Evolutionary conservation across 2,329 filamentous ascomycete species (phyloP).

Genomic region (Exophiala aquamarina): DNA sequence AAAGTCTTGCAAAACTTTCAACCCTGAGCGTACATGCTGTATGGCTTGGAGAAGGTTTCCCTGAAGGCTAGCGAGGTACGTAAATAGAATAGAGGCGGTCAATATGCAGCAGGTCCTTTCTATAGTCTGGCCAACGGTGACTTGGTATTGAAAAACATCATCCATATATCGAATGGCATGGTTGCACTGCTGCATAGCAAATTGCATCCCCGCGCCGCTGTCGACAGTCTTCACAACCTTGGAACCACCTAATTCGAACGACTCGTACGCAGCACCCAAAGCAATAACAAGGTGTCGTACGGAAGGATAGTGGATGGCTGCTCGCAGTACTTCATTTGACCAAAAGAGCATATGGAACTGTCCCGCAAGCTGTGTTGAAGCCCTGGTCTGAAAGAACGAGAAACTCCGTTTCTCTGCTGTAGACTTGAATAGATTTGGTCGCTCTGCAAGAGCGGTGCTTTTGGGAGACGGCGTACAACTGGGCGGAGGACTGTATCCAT

Average conservation of each 20-base stretch:
- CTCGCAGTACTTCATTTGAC: constrained; percentile 47
- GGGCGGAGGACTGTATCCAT: constrained; percentile 47
- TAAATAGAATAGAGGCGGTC: constrained; percentile 52
- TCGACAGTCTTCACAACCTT: constrained; percentile 6
- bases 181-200: constrained; percentile 50
- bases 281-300: constrained; percentile 53
- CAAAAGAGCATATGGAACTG: constrained; percentile 47
- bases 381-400: constrained; percentile 43
- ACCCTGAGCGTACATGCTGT: constrained; percentile 34
- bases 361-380: constrained; percentile 43
- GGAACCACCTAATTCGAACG: constrained; percentile 17
- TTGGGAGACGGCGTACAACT: constrained; percentile 22
- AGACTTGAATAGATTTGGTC: constrained; percentile 30
- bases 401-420: constrained; percentile 39
- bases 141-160: constrained; percentile 34
- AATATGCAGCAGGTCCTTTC: constrained; percentile 34
- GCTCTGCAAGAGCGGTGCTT: constrained; percentile 24
- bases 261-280: constrained; percentile 50
- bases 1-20: constrained; percentile 30
- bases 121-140: constrained; percentile 32
- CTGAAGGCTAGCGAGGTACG: constrained; percentile 56
- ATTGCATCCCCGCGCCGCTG: constrained; percentile 27
- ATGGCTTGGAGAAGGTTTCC: constrained; percentile 48
- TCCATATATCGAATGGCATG: constrained; percentile 45
- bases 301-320: constrained; percentile 47